phyloP scores from a whole-genome alignment of 2,329 filamentous ascomycete genomes.

The Trichoderma sp. region DNA sequence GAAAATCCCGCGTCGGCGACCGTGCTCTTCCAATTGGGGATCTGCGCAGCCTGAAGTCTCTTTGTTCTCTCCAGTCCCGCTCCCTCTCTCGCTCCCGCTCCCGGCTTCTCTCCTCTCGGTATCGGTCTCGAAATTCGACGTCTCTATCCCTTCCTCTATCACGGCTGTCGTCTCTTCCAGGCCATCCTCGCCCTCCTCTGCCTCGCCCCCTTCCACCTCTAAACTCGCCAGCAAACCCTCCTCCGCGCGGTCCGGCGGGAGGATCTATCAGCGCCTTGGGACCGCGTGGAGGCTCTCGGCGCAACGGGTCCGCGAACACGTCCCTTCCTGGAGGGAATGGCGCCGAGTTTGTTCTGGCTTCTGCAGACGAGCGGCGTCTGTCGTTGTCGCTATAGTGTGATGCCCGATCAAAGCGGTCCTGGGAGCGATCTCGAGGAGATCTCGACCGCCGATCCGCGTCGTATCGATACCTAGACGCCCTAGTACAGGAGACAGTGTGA shows the following conservation, averaged over 20 bases:
- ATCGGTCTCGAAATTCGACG: conserved; percentile 57
- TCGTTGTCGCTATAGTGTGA: conserved; percentile 61
- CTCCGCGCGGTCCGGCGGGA: conserved; percentile 64
- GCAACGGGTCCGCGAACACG: conserved; percentile 51
- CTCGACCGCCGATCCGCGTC: conserved; percentile 62
- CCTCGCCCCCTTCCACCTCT: conserved; percentile 51
- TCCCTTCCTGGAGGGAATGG: conserved; percentile 61
- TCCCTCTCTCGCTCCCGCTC: conserved; percentile 57
- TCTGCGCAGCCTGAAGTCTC: conserved; percentile 46
- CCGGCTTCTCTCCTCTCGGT: conserved; percentile 57
- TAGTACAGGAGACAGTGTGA: conserved; percentile 25
- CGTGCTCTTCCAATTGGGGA: conserved; percentile 58
- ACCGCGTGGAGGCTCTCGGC: conserved; percentile 73
- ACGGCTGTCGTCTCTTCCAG: conserved; percentile 57
- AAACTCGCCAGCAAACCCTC: conserved; percentile 64
- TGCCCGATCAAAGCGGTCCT: conserved; percentile 59
- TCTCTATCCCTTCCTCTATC: conserved; percentile 60
- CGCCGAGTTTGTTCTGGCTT: conserved; percentile 53
- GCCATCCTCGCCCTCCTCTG: conserved; percentile 57
- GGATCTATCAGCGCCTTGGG: conserved; percentile 75
- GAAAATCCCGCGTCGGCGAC: conserved; percentile 65
- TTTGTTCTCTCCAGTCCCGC: conserved; percentile 42
- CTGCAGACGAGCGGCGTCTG: conserved; percentile 63
- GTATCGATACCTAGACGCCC: conserved; percentile 58
- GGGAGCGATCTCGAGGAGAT: conserved; percentile 66